phyloP scores from a whole-genome alignment of 768 basidiomycete species.

The Phylloporus arenicola region DNA sequence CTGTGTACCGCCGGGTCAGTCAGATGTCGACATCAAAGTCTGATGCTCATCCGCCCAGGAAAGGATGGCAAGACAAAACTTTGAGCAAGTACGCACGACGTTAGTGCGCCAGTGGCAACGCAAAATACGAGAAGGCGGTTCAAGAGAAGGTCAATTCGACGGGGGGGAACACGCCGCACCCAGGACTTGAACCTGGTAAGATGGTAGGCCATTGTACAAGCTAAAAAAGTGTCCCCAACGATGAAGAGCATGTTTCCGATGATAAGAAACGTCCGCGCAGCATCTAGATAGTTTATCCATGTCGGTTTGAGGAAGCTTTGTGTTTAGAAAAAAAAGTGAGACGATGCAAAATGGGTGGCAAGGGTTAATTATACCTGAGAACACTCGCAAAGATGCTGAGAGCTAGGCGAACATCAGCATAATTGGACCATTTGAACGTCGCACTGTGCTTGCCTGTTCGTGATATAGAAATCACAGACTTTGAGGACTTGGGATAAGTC shows the following conservation, averaged over 20 bases:
- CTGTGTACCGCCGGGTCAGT: constrained; percentile 6
- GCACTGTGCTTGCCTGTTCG: constrained; percentile 12
- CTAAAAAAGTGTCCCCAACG: constrained; percentile 19
- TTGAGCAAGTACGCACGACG: constrained; percentile 13
- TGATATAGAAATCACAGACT: constrained; percentile 16
- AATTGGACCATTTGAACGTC: background rate
- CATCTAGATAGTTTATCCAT: constrained; percentile 9
- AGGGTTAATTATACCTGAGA: constrained; percentile 11
- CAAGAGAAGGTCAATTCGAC: constrained; percentile 19
- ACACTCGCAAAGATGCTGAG: constrained; percentile 12
- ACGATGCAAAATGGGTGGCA: background rate
- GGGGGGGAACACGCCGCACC: background rate
- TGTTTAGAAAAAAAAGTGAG: background rate
- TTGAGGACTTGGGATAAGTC: background rate
- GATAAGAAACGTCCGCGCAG: constrained; percentile 6
- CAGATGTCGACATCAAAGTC: background rate
- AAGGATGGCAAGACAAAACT: background rate
- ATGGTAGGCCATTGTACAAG: constrained; percentile 19
- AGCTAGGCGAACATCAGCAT: background rate
- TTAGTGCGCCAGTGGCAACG: constrained; percentile 24
- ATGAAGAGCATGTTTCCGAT: constrained; percentile 23
- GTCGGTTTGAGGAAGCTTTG: constrained; percentile 7
- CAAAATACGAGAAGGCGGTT: constrained; percentile 21
- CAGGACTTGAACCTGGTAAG: constrained; percentile 14
- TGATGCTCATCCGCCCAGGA: background rate